Base-by-base conservation (phyloP, 306 rosid species). In the Dalbergia cultrata region DNA sequence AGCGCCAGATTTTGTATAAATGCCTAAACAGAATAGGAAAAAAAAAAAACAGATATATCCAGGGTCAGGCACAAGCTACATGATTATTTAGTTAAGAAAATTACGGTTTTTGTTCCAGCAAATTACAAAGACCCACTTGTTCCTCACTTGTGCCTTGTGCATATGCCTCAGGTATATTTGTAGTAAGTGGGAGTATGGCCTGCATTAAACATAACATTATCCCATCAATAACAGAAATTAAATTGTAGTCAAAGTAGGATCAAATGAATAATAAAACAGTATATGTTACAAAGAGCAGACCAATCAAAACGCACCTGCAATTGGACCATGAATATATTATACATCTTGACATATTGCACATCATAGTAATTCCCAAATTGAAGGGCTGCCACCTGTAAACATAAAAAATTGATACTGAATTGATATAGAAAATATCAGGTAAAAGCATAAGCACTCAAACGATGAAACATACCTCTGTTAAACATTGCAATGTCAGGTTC, bases 1-100 rank as follows among this genome's bases (percentile, higher is more conserved):
- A 96, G 85, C 14, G 97, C 99, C 86, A 96, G 83, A 70, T 96
- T 96, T 89, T 96, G 99, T 75, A 93, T 93, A 85, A 93, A 96
- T 61, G 90, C 97, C 99, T 96, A 54, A 67, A 50, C 66, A 75
- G 53, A 26, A 26, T 26, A 26, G 73, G 62, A 18, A 1, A 61
- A n/a, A 57, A 21, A 69, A 54, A 16, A 26, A 75, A 7, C 31
- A 26, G 1, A 26, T 1, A 26, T 26, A 26, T 26, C 26, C 43
- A 22, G 50, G 43, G 80, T 73, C 53, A 78, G 77, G 45, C 58
- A 70, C n/a, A 72, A 35, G 56, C 11, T 17, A 71, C 31, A 52
- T 21, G 71, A 60, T 34, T 61, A 76, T 12, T 31, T 50, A 14
- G 14, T 50, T 13, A 68, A 64, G 62, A 12, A 58, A 67, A 77